Evolutionary conservation across 768 basidiomycete genomes (phyloP).

Genomic region (Lactarius sanguifluus): DNA sequence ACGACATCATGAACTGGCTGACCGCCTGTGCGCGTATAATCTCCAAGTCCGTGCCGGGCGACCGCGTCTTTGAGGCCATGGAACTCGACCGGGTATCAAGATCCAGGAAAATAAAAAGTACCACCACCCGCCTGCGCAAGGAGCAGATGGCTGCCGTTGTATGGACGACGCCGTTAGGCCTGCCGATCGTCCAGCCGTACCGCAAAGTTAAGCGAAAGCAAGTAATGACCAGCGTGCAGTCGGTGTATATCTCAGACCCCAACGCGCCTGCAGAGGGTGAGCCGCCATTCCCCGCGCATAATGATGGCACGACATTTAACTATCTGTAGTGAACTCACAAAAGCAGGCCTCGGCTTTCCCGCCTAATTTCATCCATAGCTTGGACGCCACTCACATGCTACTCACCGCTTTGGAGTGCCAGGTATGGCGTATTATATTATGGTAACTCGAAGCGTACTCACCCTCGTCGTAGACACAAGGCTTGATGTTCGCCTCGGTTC

Average conservation of each 20-base stretch:
- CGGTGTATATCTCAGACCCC: slow-evolving; percentile 89
- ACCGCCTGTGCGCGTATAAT: slow-evolving; percentile 81
- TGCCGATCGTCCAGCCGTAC: slow-evolving; percentile 97
- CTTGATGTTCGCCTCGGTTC: slow-evolving; percentile 91
- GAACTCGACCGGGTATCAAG: slow-evolving; percentile 31
- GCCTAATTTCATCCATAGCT: slow-evolving; percentile 96
- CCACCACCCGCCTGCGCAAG: slow-evolving; percentile 54
- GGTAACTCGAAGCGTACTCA: slow-evolving; percentile 14
- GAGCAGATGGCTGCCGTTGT: slow-evolving; percentile 95
- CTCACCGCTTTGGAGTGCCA: slow-evolving; percentile 88
- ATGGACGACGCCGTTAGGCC: slow-evolving; percentile 94
- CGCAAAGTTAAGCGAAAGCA: slow-evolving; percentile 81
- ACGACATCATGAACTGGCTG: slow-evolving; percentile 89
- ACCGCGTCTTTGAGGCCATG: slow-evolving; percentile 54
- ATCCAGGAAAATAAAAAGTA: slow-evolving; percentile 20
- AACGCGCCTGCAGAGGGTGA: slow-evolving; percentile 65
- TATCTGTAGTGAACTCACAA: slow-evolving; percentile 58
- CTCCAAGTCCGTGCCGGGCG: slow-evolving; percentile 78
- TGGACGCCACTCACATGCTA: slow-evolving; percentile 99
- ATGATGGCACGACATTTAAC: slow-evolving; percentile 6
- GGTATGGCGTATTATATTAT: slow-evolving; percentile 39
- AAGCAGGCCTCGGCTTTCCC: slow-evolving; percentile 98
- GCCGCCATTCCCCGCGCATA: slow-evolving; percentile 1
- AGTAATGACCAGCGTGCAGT: slow-evolving; percentile 80
- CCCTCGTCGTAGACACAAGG: slow-evolving; percentile 52